Base-by-base conservation (phyloP, 2,329 filamentous ascomycete genomes). In the Monilinia vaccinii-corymbosi region DNA sequence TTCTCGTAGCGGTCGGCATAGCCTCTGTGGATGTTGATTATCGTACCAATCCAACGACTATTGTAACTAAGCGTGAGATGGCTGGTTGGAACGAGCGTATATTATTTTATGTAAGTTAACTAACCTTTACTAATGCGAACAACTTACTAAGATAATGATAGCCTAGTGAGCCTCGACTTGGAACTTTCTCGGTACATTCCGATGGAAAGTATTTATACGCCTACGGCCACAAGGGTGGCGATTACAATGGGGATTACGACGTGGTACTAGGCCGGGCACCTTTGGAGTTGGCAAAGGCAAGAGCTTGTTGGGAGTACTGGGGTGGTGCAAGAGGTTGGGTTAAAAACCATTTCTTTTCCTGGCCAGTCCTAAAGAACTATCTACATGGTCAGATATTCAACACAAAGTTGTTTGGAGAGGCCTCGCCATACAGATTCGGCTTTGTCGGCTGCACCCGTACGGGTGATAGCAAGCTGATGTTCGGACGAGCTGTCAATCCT, bases 361-460 rank as follows among this genome's bases (percentile, higher is more conserved):
- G 36, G n/a, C 46, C 62, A 14, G 45, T 67, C 3, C 58, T 66
- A 8, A 49, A 40, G 18, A 53, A 56, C 28, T 63, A 64, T 44
- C 58, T 63, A 36, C 65, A 67, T 38, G 65, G 66, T 3, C 62
- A 64, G 32, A 61, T 68, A 13, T 64, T 65, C 28, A n/a, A 38
- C 18, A 67, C 63, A 3, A 60, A 62, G 2, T 56, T 67, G 32
- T 68, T 68, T 28, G 65, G 64, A 23, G 36, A 42, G 13, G 23
- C 28, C 11, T 62, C 62, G 1, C 25, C 49, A 53, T 68, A 60
- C 48, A 50, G n/a, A 25, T 58, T 42, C 18, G 61, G 58, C 0
- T 67, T 68, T 16, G 52, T 68, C 21, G 66, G 66, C 11, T 62
- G 62, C 25, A 64, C 56, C 18, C 55, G 28, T 6, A 60, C 34